Evolutionary conservation across 495 filamentous ascomycete species (phyloP), one percentile per base, ranked within the genome.

Genomic region (Neurospora sp.): DNA sequence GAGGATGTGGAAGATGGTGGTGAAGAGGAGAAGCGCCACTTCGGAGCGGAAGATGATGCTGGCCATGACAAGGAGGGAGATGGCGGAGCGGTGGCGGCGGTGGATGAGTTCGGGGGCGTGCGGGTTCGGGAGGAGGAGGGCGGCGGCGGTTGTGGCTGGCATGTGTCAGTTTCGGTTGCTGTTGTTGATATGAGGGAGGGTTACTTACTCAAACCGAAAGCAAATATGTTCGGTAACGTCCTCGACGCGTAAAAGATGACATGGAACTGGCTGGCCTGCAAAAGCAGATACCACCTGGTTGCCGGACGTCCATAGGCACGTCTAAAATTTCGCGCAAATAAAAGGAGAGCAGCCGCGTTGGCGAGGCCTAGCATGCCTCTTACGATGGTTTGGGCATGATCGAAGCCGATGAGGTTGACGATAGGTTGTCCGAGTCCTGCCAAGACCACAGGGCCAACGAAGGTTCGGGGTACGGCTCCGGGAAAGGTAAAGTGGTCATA

Each of bases 401-500:
- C 75, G 38, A 84, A 82, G 54, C 84, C 84, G 77, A 83, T 77
- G 66, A 88, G 70, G 39, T 77, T 80, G 42, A 90, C 81, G 42
- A 93, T 81, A 0, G 92, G 92, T 74, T 87, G 89, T 69, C 91
- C 88, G 6, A 91, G 72, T 10, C 88, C 89, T 0, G 94, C 90
- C 21, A 99, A 84, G 2, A 91, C 48, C 31, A 92, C 84, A 17
- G 95, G 88, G 13, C 96, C 96, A 72, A 94, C 82, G 74, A 98
- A 98, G 0, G 93, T 96, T 66, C 96, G 87, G 1, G 96, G 96
- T 4, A 99, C 96, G 5, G 92, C 90, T 0, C 96, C 96, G 0
- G 96, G 92, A 76, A 98, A 99, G 31, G 87, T 88, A 76, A 96
- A 91, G 83, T 99, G 96, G 77, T 99, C 96, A 85, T 95, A 99